phyloP scores from a whole-genome alignment of 371 early-diverging fungal genomes.

The Conidiobolus incongruus region DNA sequence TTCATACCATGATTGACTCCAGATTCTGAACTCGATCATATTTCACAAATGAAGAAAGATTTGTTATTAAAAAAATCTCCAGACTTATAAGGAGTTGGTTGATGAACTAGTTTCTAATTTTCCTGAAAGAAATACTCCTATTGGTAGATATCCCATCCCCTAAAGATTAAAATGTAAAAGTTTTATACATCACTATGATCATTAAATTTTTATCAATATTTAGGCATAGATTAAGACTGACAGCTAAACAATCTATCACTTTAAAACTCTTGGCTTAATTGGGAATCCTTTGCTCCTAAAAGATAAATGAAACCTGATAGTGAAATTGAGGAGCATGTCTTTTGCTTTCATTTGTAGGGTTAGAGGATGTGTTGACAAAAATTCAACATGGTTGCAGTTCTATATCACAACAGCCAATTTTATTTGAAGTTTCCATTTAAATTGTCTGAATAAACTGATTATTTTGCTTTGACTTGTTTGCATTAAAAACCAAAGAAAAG shows the following conservation, averaged over 20 bases:
- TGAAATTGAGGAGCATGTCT: not conserved
- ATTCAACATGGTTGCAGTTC: not conserved
- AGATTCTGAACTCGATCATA: constrained; percentile 5
- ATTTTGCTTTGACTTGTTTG: too few relatives aligned
- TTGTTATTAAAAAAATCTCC: not conserved
- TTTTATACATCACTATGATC: not conserved
- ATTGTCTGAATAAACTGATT: not conserved
- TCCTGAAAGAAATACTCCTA: not conserved
- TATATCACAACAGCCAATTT: not conserved
- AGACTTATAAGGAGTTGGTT: not conserved
- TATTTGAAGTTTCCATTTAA: not conserved
- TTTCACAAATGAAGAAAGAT: not conserved
- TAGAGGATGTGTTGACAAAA: constrained; percentile 1
- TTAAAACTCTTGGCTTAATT: not conserved
- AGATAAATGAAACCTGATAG: not conserved
- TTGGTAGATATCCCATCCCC: constrained; percentile 8
- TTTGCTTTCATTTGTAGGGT: not conserved
- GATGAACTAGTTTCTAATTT: not conserved
- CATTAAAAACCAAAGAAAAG: too few relatives aligned
- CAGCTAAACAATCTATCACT: not conserved
- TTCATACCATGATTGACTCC: constrained; percentile 8
- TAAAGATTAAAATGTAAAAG: constrained; percentile 2
- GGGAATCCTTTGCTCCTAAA: not conserved
- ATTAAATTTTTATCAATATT: too few relatives aligned
- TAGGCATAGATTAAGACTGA: not conserved